Evolutionary conservation across 176 grass and related monocot species (phyloP).

Genomic region (Phragmites australis): DNA sequence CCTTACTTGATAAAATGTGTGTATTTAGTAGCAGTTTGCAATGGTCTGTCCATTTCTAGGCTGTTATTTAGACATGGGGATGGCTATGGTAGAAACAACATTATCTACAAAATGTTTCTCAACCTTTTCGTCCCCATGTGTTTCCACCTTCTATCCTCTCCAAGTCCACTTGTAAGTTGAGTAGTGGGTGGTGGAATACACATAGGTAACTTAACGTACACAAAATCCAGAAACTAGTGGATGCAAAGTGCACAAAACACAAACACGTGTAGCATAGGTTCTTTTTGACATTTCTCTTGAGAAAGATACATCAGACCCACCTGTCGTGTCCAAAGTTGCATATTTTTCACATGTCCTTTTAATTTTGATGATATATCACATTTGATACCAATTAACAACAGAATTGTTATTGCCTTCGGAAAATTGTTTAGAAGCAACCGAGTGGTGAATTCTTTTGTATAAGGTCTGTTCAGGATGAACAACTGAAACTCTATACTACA

Average conservation of each 20-base stretch:
- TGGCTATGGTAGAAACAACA: neutral
- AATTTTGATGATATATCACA: neutral
- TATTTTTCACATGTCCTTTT: neutral
- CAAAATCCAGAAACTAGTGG: neutral
- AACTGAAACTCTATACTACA: neutral
- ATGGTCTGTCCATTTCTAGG: neutral
- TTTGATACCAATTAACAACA: neutral
- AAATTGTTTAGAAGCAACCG: neutral
- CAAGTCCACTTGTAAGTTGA: neutral
- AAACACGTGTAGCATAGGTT: neutral
- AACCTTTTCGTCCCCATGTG: neutral
- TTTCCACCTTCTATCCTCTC: neutral
- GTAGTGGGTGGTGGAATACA: neutral
- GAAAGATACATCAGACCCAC: conserved; percentile 8
- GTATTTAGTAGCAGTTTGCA: neutral
- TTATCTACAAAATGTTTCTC: neutral
- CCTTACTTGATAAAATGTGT: neutral
- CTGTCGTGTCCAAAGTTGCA: neutral
- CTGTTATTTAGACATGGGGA: neutral
- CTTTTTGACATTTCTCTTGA: neutral
- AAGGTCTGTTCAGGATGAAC: neutral
- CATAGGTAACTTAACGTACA: neutral
- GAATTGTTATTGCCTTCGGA: neutral
- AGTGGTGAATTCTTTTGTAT: neutral
- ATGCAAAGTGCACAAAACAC: neutral